A percentile compares a stretch with the other conserved stretches of the same genome.
Conservation (phyloP, 495 filamentous ascomycete genomes). For the Neurospora intermedia region DNA sequence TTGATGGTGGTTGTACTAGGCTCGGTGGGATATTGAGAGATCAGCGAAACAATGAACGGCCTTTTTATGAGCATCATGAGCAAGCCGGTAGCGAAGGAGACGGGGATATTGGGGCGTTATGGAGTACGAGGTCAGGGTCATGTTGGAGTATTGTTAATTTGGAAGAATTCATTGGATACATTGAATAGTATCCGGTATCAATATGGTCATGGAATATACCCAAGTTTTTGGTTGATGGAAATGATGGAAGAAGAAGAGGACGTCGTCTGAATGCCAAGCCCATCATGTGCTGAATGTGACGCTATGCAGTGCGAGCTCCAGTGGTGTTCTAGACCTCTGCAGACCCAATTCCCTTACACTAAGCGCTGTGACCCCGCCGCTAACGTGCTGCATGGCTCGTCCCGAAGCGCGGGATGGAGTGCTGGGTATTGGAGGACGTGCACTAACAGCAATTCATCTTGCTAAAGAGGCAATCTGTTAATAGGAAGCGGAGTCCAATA, state of each 20-base stretch:
- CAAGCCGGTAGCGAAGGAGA: neutral
- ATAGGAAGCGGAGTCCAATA: neutral
- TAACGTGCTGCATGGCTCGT: neutral
- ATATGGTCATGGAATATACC: neutral
- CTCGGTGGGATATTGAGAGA: neutral
- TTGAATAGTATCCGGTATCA: neutral
- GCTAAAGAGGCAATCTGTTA: too few relatives aligned
- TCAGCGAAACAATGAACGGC: neutral
- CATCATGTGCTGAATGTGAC: neutral
- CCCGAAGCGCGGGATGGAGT: neutral
- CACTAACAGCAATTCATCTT: too few relatives aligned
- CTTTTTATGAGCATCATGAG: neutral
- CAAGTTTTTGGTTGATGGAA: neutral
- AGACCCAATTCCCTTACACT: neutral
- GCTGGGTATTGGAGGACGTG: neutral
- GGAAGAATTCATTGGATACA: rapidly evolving
- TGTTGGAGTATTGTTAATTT: neutral
- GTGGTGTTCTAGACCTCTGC: neutral
- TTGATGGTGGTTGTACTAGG: neutral
- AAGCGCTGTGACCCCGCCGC: neutral
- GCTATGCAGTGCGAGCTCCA: neutral
- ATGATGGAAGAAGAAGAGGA: neutral
- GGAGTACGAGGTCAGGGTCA: neutral
- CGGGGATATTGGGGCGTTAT: neutral
- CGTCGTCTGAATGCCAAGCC: too few relatives aligned